Percentiles rank a stretch among this genome's conserved stretches.
Evolutionary conservation across 352 stramenopile species (phyloP).

Genomic region (Globisporangium radiosum): DNA sequence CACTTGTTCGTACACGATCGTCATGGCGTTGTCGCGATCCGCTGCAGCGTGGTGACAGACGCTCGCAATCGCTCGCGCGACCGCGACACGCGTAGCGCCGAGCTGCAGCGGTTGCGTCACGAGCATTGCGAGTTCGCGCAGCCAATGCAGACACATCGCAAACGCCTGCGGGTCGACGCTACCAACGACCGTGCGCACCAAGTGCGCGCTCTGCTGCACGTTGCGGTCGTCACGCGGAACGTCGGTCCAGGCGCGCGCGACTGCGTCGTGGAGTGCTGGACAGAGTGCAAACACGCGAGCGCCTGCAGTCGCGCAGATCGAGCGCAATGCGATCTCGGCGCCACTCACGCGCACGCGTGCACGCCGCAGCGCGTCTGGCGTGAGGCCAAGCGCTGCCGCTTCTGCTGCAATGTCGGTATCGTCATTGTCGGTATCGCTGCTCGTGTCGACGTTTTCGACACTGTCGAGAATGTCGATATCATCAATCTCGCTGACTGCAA

Average conservation of each 20-base stretch:
- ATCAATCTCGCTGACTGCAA: slow-evolving; percentile 14
- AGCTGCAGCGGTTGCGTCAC: slow-evolving; percentile 18
- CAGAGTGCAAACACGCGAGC: slow-evolving; percentile 29
- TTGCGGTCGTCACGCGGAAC: slow-evolving; percentile 18
- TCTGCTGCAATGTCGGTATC: background rate
- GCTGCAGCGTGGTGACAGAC: slow-evolving; percentile 31
- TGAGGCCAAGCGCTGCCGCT: background rate
- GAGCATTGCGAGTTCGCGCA: slow-evolving; percentile 25
- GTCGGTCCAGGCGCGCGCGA: slow-evolving; percentile 30
- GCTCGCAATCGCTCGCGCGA: slow-evolving; percentile 38
- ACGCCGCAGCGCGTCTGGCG: slow-evolving; percentile 22
- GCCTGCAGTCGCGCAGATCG: slow-evolving; percentile 30
- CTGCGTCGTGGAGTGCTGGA: slow-evolving; percentile 23
- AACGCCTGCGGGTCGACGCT: slow-evolving; percentile 24
- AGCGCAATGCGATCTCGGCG: slow-evolving; percentile 29
- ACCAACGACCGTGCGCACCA: slow-evolving; percentile 37
- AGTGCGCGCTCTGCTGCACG: slow-evolving; percentile 42
- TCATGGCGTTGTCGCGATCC: slow-evolving; percentile 34
- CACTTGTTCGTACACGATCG: slow-evolving; percentile 40
- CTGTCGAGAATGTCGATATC: too few species aligned
- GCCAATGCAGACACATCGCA: slow-evolving; percentile 34
- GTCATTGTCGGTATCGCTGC: background rate
- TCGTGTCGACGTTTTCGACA: slow-evolving; percentile 2
- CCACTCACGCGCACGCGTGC: slow-evolving; percentile 32
- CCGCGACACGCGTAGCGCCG: slow-evolving; percentile 18